A percentile compares a stretch with the other conserved stretches of the same genome.
These are phyloP conservation scores for Metroxylon sagu DNA, from an alignment of 176 grass and related monocot genomes.

Conservation along the genomic window DNA sequence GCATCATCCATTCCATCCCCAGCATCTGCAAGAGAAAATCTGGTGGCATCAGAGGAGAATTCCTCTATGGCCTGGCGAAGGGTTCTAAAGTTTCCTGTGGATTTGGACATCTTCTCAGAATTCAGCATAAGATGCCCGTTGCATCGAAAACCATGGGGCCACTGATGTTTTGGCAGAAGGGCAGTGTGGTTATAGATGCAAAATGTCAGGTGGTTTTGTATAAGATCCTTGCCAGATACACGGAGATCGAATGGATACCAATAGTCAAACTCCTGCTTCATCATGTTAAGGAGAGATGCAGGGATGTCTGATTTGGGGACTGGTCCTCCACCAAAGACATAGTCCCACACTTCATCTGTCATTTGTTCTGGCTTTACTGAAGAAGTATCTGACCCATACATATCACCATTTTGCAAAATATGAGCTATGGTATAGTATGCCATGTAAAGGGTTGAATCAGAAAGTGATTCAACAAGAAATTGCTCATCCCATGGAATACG, in stretches of 20 bases:
- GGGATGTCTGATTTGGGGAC: conserved; percentile 42
- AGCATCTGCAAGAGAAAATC: conserved; percentile 79
- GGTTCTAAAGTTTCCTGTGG: conserved; percentile 73
- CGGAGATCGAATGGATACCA: conserved; percentile 84
- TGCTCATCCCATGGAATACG: conserved; percentile 67
- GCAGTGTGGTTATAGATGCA: conserved; percentile 74
- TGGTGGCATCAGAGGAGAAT: conserved; percentile 68
- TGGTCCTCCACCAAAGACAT: conserved; percentile 48
- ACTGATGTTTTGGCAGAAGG: conserved; percentile 53
- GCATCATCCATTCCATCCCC: conserved; percentile 89
- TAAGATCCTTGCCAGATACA: conserved; percentile 78
- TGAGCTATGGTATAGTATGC: conserved; percentile 65
- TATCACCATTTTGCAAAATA: conserved; percentile 51
- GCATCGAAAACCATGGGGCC: conserved; percentile 71
- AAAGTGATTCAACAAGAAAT: conserved; percentile 77
- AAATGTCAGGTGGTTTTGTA: conserved; percentile 77
- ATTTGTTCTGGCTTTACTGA: conserved; percentile 45
- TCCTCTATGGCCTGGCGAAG: conserved; percentile 51
- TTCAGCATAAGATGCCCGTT: conserved; percentile 90
- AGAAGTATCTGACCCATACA: conserved; percentile 50
- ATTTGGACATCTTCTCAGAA: conserved; percentile 85
- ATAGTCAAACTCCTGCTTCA: conserved; percentile 79
- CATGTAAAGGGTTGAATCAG: conserved; percentile 83
- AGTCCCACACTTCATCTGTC: conserved; percentile 76
- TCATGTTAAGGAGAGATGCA: conserved; percentile 38